These are phyloP conservation scores for Septoria petroselini DNA, from an alignment of 2,329 filamentous ascomycete genomes.

Conservation along the genomic window DNA sequence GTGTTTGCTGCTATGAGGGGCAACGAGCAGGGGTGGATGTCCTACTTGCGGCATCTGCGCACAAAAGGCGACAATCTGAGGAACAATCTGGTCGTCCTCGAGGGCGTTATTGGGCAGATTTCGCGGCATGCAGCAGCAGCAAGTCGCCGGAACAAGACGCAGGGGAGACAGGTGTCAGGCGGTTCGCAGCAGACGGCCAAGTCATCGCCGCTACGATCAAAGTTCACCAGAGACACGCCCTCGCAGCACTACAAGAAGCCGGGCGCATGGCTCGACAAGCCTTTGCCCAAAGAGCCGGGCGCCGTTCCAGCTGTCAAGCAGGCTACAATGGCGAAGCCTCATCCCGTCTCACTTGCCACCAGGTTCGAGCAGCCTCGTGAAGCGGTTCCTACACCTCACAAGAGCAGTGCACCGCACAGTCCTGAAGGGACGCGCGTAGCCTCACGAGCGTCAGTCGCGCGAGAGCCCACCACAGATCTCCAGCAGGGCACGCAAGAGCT, in stretches of 20 bases:
- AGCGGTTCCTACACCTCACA: constrained; percentile 18
- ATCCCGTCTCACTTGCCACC: constrained; percentile 25
- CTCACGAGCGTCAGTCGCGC: constrained; percentile 10
- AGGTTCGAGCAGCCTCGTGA: constrained; percentile 28
- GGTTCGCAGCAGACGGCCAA: constrained; percentile 3
- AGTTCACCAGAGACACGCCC: constrained; percentile 17
- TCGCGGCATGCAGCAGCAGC: constrained; percentile 79
- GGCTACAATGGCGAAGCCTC: constrained; percentile 23
- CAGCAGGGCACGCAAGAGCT: constrained; percentile 25
- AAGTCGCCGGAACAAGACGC: constrained; percentile 62
- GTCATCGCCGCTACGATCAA: constrained; percentile 18
- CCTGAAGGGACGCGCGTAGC: constrained; percentile 20
- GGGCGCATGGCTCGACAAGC: constrained; percentile 25
- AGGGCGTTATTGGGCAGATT: constrained; percentile 78
- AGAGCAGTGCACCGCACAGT: constrained; percentile 8
- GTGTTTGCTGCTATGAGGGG: constrained; percentile 89
- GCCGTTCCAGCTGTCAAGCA: constrained; percentile 5
- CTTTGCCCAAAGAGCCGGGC: constrained; percentile 24
- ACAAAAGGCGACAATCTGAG: constrained; percentile 69
- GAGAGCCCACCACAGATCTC: constrained; percentile 1
- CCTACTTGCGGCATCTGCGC: constrained; percentile 73
- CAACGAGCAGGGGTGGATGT: constrained; percentile 86
- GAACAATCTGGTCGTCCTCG: constrained; percentile 66
- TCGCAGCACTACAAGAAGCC: constrained; percentile 12
- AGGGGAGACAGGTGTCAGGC: constrained; percentile 21